Evolutionary conservation across 2,329 filamentous ascomycete genomes (phyloP), one percentile per base, ranked within the genome.

Genomic region (Cercospora janseana): DNA sequence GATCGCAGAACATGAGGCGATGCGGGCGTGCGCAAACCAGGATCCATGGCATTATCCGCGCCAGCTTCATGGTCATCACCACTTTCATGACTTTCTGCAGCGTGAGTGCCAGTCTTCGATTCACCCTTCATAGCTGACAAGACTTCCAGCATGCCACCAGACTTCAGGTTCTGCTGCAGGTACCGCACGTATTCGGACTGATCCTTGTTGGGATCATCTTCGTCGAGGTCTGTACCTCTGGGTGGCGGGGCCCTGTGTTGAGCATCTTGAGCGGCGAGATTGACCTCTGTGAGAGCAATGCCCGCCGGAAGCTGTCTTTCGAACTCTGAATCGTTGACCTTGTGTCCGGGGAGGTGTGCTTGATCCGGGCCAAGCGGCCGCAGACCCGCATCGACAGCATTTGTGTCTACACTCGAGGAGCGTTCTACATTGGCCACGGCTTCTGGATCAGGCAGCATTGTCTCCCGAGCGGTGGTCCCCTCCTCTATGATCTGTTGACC

Each of bases 191-290:
- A 67, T 7, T 59, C 49, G 6, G 35, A 55, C 46, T 65, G 62
- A 40, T 67, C 63, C 7, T 65, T 43, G 7, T 55, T 51, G 10
- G 63, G 56, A 13, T 66, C 64, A 37, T 69, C 66, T 46, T 56
- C 47, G 1, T 54, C 56, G 9, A 69, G 41, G 43, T 69, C 66
- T 1, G 50, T 15, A 4, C 56, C 67, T 35, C 66, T 56, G 3
- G 54, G 34, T 6, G 50, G 23, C n/a, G 52, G 46, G 15, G 37
- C 32, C 20, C 46, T 51, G 18, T 64, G 55, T 24, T 59, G 46
- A 21, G 60, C 63, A 54, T 68, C 60, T 32, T 66, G 63, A 45
- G 56, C 64, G 21, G 61, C 61, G 12, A 69, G 57, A 37, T 68
- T 69, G 7, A 60, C 64, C 48, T 60, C 60, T 2, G 66, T 69